Conservation (phyloP, 768 basidiomycete species). For the Clitopilus hobsonii region DNA sequence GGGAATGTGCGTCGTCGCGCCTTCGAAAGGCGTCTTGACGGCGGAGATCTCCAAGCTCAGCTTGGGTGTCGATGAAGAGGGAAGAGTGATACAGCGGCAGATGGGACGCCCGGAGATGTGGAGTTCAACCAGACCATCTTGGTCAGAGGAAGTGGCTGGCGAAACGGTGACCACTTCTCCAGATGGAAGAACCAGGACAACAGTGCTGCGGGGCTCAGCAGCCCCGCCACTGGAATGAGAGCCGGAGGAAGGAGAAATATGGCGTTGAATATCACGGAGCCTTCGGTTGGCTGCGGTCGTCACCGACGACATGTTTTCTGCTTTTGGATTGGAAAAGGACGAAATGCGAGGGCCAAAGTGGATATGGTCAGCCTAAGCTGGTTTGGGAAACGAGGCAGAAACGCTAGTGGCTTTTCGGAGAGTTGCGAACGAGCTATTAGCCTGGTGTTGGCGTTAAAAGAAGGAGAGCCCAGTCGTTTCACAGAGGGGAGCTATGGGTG, state of each 20-base stretch:
- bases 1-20: slow-evolving; percentile 22
- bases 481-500: no score
- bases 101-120: not conserved
- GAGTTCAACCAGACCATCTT: not conserved
- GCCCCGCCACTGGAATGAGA: no score
- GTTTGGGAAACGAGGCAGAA: no score
- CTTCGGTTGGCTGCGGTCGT: not conserved
- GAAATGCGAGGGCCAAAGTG: no score
- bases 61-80: not conserved
- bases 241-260: not conserved
- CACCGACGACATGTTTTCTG: not conserved
- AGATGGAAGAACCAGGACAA: not conserved
- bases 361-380: no score
- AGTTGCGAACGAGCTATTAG: no score
- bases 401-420: not conserved
- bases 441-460: no score
- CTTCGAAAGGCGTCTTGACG: slow-evolving; percentile 23
- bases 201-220: no score
- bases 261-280: not conserved
- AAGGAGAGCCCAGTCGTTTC: no score
- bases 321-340: no score
- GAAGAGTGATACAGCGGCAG: not conserved
- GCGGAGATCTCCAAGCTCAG: slow-evolving; percentile 21
- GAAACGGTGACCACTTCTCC: not conserved
- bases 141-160: no score